Conservation (phyloP, 192 early-diverging fungal species). For the Lunasporangiospora selenospora region DNA sequence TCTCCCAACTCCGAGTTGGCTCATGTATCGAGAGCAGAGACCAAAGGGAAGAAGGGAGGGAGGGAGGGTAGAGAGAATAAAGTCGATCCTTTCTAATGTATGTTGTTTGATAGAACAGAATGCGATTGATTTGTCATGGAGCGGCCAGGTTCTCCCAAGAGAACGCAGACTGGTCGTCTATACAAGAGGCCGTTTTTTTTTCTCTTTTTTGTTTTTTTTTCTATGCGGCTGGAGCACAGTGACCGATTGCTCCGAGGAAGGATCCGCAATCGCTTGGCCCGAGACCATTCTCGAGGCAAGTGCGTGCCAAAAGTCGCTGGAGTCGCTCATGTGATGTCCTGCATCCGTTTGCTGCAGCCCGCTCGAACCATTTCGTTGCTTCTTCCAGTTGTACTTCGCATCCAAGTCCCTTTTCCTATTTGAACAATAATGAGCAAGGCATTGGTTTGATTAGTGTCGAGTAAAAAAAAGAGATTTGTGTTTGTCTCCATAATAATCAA, state of each 20-base stretch:
- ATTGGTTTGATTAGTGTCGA: too few relatives aligned
- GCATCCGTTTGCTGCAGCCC: conserved; percentile 54
- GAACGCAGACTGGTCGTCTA: too few relatives aligned
- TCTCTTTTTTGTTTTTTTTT: too few relatives aligned
- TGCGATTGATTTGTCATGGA: too few relatives aligned
- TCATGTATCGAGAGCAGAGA: not conserved
- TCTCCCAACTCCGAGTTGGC: too few relatives aligned
- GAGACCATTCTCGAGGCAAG: conserved; percentile 54
- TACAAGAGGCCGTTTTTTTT: too few relatives aligned
- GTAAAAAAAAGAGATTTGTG: not conserved
- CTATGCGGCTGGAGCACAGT: conserved; percentile 60
- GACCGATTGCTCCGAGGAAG: conserved; percentile 41
- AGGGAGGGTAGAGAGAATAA: not conserved
- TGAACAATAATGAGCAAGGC: not conserved
- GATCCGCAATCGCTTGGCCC: conserved; percentile 33
- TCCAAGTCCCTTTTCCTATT: conserved; percentile 39
- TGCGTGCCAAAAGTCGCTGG: conserved; percentile 54
- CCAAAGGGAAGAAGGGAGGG: not conserved
- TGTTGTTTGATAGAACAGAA: too few relatives aligned
- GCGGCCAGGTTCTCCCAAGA: too few relatives aligned
- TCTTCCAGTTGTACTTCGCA: conserved; percentile 49
- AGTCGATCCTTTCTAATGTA: too few relatives aligned
- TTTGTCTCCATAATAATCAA: not conserved
- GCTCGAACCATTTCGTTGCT: conserved; percentile 52
- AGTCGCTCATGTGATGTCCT: conserved; percentile 57